phyloP scores from a whole-genome alignment of 1,284 basidiomycete species.

The Amylostereum chailletii region DNA sequence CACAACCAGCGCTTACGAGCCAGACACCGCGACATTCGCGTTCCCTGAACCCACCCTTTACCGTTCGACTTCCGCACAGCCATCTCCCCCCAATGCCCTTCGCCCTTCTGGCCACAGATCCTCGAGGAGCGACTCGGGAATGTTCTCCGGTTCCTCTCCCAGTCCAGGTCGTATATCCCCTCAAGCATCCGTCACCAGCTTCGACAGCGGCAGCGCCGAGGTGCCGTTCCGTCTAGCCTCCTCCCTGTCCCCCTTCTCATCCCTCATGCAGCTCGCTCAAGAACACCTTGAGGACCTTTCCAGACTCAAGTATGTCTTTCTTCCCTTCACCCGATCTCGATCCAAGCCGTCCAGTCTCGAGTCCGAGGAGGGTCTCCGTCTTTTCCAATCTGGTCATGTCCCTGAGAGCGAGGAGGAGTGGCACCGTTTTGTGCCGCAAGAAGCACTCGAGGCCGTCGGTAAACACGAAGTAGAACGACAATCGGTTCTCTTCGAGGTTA shows the following conservation, averaged over 20 bases:
- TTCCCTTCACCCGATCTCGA: not conserved
- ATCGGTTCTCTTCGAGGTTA: conserved; percentile 74
- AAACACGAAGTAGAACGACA: conserved; percentile 71
- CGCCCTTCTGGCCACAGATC: conserved; percentile 24
- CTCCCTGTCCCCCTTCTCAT: conserved; percentile 14
- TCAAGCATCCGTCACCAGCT: conserved; percentile 2
- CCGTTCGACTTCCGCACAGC: conserved; percentile 35
- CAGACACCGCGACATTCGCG: conserved; percentile 20
- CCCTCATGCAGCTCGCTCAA: conserved; percentile 11
- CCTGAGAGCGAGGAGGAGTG: conserved; percentile 63
- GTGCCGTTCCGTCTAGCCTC: not conserved
- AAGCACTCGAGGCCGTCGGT: conserved; percentile 59
- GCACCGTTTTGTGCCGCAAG: conserved; percentile 64
- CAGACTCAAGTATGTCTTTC: conserved; percentile 40
- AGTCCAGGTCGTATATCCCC: not conserved
- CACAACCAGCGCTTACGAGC: conserved; percentile 29
- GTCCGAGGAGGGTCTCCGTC: conserved; percentile 53
- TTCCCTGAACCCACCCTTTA: conserved; percentile 48
- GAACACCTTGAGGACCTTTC: conserved; percentile 39
- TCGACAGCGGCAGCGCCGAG: conserved; percentile 4
- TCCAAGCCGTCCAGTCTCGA: conserved; percentile 31
- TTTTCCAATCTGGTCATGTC: conserved; percentile 57
- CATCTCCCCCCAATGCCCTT: conserved; percentile 17
- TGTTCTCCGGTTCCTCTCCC: not conserved
- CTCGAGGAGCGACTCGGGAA: conserved; percentile 32